These are phyloP conservation scores for Heliocybe sulcata DNA, from an alignment of 1,284 basidiomycete genomes.

Conservation along the genomic window DNA sequence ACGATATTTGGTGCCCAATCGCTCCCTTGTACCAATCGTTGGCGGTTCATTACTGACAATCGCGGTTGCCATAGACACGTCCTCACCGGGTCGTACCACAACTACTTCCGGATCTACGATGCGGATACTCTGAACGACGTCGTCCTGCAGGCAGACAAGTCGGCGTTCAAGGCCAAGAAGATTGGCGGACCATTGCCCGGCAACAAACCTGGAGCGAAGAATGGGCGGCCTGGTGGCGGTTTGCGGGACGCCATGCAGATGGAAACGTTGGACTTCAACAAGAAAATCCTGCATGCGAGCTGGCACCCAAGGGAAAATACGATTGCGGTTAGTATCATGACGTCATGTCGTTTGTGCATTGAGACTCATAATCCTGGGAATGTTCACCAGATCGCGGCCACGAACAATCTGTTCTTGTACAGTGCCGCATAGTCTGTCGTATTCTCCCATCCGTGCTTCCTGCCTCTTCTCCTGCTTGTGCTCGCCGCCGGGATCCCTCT, in stretches of 20 bases:
- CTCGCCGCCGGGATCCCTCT: neutral
- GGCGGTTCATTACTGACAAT: no score
- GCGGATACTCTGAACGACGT: slow-evolving; percentile 86
- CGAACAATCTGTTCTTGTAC: slow-evolving; percentile 89
- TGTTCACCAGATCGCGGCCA: slow-evolving; percentile 74
- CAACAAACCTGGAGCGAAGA: slow-evolving; percentile 58
- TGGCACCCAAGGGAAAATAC: slow-evolving; percentile 98
- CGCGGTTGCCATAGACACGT: slow-evolving; percentile 60
- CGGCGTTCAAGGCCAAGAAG: slow-evolving; percentile 99
- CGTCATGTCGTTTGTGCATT: neutral
- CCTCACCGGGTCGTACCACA: slow-evolving; percentile 97
- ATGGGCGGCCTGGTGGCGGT: slow-evolving; percentile 57
- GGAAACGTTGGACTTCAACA: slow-evolving; percentile 95
- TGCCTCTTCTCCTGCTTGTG: neutral
- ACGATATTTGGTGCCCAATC: slow-evolving; percentile 3
- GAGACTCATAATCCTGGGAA: neutral
- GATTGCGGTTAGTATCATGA: slow-evolving; percentile 69
- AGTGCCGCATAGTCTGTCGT: slow-evolving; percentile 59
- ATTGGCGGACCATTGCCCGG: slow-evolving; percentile 72
- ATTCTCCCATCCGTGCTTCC: slow-evolving; percentile 1
- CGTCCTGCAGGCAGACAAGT: slow-evolving; percentile 97
- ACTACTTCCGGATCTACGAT: slow-evolving; percentile 99
- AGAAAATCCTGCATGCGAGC: slow-evolving; percentile 97
- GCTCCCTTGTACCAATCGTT: neutral
- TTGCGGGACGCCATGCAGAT: slow-evolving; percentile 83